Percentiles rank a stretch among this genome's conserved stretches.
These are phyloP conservation scores for Arctostaphylos glauca DNA, from an alignment of 148 eudicot species.

Conservation along the genomic window DNA sequence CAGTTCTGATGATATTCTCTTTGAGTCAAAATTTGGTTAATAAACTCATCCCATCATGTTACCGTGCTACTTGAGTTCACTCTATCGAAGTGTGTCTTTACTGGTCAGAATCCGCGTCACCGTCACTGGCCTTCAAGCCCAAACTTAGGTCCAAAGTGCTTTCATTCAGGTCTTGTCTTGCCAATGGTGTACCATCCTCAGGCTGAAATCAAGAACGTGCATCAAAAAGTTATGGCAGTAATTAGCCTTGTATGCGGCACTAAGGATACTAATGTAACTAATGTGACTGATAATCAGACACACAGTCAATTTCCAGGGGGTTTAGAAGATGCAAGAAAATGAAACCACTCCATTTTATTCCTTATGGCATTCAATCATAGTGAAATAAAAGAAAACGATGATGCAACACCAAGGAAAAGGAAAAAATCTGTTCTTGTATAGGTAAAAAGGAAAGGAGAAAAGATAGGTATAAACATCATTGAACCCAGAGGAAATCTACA, in stretches of 20 bases:
- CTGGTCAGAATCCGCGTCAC: constrained; percentile 41
- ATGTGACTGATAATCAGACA: not conserved
- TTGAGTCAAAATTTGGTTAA: not conserved
- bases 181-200: constrained; percentile 37
- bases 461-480: not conserved
- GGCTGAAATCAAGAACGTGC: constrained; percentile 33
- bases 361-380: not conserved
- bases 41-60: constrained; percentile 9
- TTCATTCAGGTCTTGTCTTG: constrained; percentile 71
- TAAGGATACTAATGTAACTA: not conserved
- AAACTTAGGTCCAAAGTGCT: constrained; percentile 69
- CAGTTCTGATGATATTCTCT: not conserved
- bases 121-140: constrained; percentile 55
- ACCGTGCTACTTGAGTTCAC: constrained; percentile 8
- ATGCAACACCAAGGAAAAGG: constrained; percentile 4
- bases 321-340: not conserved
- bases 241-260: not conserved
- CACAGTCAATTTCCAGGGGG: not conserved
- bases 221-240: not conserved
- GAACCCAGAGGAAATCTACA: not conserved
- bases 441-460: not conserved
- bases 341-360: not conserved
- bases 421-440: not conserved
- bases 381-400: not conserved
- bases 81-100: constrained; percentile 22